Evolutionary conservation across 768 basidiomycete genomes (phyloP).

Genomic region (Serendipita sp.): DNA sequence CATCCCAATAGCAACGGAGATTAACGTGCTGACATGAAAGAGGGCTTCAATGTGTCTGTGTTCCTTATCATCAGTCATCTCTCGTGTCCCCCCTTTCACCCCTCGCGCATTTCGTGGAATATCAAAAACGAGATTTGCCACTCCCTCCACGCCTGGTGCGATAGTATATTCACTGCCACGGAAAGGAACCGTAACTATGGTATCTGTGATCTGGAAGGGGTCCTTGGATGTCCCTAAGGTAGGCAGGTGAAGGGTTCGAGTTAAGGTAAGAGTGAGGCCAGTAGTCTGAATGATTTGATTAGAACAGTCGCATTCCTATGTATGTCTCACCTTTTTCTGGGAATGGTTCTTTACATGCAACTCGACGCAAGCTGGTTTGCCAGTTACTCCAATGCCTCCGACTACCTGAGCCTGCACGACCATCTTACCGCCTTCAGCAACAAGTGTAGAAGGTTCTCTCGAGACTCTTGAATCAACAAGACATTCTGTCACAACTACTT

Average conservation of each 20-base stretch:
- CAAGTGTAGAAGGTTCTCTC: conserved; percentile 17
- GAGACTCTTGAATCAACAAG: conserved; percentile 17
- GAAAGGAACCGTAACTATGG: conserved; percentile 50
- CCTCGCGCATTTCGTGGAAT: conserved; percentile 52
- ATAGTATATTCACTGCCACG: conserved; percentile 60
- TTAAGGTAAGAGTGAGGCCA: conserved; percentile 43
- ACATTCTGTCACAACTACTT: conserved; percentile 47
- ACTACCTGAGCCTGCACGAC: conserved; percentile 56
- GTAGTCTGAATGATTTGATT: conserved; percentile 35
- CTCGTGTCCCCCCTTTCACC: conserved; percentile 41
- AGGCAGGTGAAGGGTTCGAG: conserved; percentile 38
- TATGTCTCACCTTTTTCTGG: conserved; percentile 43
- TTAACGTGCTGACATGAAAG: conserved; percentile 50
- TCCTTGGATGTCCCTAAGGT: conserved; percentile 20
- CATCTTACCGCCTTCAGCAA: conserved; percentile 66
- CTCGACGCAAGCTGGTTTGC: conserved; percentile 54
- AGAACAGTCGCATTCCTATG: conserved; percentile 2
- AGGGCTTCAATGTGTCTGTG: conserved; percentile 28
- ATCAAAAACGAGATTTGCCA: conserved; percentile 65
- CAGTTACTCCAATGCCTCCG: conserved; percentile 46
- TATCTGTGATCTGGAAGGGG: conserved; percentile 46
- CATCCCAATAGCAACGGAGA: conserved; percentile 52
- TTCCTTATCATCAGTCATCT: conserved; percentile 31
- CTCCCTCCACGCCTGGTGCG: conserved; percentile 55
- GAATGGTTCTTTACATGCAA: conserved; percentile 73